Percentiles rank a stretch among this genome's conserved stretches.
Evolutionary conservation across 2,329 filamentous ascomycete species (phyloP).

Genomic region (Hymenoscyphus occultus): DNA sequence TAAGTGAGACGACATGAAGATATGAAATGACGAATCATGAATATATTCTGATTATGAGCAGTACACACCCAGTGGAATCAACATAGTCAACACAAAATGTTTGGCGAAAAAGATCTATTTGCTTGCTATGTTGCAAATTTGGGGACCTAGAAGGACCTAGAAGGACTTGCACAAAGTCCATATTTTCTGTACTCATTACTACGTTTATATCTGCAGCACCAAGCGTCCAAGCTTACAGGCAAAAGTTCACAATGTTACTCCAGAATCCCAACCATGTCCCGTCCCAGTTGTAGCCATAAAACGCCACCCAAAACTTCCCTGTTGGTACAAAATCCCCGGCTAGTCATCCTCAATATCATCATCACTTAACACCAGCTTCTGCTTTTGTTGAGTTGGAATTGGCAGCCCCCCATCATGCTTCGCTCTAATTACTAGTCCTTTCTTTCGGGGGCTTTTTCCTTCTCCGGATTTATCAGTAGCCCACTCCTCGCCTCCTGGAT

Average conservation of each 20-base stretch:
- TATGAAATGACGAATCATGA: not conserved
- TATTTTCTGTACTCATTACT: not conserved
- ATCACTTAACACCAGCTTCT: slow-evolving; percentile 72
- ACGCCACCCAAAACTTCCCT: not conserved
- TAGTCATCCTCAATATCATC: slow-evolving; percentile 69
- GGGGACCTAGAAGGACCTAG: not conserved
- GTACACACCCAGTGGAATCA: not conserved
- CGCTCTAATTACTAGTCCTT: slow-evolving; percentile 33
- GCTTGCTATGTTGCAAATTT: not conserved
- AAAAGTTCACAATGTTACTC: not conserved
- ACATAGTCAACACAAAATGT: not conserved
- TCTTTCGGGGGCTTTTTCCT: slow-evolving; percentile 50
- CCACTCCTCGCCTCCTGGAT: slow-evolving; percentile 49
- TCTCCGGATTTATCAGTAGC: slow-evolving; percentile 60
- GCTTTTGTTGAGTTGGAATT: slow-evolving; percentile 42
- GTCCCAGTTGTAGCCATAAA: not conserved
- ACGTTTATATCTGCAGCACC: not conserved
- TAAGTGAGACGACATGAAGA: not conserved
- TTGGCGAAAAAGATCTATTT: not conserved
- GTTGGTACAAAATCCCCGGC: slow-evolving; percentile 1
- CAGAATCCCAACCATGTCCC: not conserved
- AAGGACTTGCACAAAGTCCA: no score
- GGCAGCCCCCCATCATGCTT: slow-evolving; percentile 23
- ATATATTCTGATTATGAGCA: not conserved
- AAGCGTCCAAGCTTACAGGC: not conserved